Conservation (phyloP, 2,329 filamentous ascomycete species). For the Microascus cirrosus region DNA sequence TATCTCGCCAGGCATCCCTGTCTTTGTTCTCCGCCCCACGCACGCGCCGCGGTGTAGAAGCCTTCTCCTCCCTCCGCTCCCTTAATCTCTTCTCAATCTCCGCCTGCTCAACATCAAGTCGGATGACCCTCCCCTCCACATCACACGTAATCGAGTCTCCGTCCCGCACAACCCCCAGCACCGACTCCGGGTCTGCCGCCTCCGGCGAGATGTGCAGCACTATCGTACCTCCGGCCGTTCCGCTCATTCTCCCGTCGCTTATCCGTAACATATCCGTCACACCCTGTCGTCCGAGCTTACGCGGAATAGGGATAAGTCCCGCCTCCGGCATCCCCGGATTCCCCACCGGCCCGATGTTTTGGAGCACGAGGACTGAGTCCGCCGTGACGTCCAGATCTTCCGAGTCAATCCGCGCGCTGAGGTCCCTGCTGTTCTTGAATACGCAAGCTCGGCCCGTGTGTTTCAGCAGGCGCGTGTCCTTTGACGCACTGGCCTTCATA, state of each 20-base stretch:
- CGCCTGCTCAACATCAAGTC: constrained; percentile 51
- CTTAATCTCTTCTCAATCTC: constrained; percentile 54
- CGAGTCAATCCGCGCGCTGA: constrained; percentile 51
- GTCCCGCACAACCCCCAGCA: constrained; percentile 64
- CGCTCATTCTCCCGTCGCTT: constrained; percentile 79
- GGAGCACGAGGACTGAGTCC: constrained; percentile 62
- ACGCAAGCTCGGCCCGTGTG: constrained; percentile 41
- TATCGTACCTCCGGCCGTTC: constrained; percentile 81
- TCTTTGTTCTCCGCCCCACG: constrained; percentile 11
- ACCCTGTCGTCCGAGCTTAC: constrained; percentile 65
- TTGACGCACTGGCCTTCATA: constrained; percentile 79
- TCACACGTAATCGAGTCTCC: constrained; percentile 75
- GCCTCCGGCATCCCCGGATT: constrained; percentile 93
- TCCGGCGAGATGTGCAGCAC: constrained; percentile 83
- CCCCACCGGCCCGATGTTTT: constrained; percentile 82
- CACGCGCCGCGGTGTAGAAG: background rate
- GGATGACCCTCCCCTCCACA: constrained; percentile 51
- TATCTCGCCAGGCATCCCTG: constrained; percentile 20
- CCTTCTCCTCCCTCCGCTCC: constrained; percentile 39
- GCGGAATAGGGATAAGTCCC: constrained; percentile 49
- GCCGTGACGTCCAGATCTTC: constrained; percentile 48
- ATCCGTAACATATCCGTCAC: constrained; percentile 73
- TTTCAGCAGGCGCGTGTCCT: constrained; percentile 50
- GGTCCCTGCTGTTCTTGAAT: constrained; percentile 67
- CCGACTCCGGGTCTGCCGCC: constrained; percentile 62